These are phyloP conservation scores for Mucor saturninus DNA, from an alignment of 371 early-diverging fungal species.

Conservation along the genomic window DNA sequence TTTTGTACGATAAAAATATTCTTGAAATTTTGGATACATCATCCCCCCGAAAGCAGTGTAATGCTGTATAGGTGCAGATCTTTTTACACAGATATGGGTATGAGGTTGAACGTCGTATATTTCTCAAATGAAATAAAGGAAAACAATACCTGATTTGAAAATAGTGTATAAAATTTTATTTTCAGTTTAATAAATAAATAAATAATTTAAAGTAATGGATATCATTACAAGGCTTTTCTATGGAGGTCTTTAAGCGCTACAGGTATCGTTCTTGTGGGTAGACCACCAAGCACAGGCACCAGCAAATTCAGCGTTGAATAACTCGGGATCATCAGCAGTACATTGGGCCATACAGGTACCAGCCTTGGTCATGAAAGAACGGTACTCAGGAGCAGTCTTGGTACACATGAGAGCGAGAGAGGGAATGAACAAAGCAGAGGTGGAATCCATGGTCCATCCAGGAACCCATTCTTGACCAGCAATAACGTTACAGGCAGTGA, in stretches of 20 bases:
- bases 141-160: too few relatives aligned
- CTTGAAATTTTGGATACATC: too few relatives aligned
- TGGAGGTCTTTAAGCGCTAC: background rate
- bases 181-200: too few relatives aligned
- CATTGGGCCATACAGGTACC: constrained; percentile 45
- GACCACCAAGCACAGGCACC: constrained; percentile 31
- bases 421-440: constrained; percentile 34
- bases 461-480: constrained; percentile 18
- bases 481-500: constrained; percentile 33
- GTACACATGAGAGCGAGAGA: constrained; percentile 36
- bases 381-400: constrained; percentile 27
- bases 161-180: too few relatives aligned
- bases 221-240: too few relatives aligned
- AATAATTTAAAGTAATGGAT: too few relatives aligned
- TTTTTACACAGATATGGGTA: too few relatives aligned
- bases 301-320: constrained; percentile 23
- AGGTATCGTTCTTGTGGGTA: constrained; percentile 28
- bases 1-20: too few relatives aligned
- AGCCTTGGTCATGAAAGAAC: constrained; percentile 39
- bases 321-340: constrained; percentile 15
- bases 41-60: too few relatives aligned
- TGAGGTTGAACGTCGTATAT: too few relatives aligned
- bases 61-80: too few relatives aligned
- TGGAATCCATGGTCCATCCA: constrained; percentile 33
- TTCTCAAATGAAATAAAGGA: too few relatives aligned